Conservation (phyloP, 257 asterid species). For the Nicotiana tabacum region DNA sequence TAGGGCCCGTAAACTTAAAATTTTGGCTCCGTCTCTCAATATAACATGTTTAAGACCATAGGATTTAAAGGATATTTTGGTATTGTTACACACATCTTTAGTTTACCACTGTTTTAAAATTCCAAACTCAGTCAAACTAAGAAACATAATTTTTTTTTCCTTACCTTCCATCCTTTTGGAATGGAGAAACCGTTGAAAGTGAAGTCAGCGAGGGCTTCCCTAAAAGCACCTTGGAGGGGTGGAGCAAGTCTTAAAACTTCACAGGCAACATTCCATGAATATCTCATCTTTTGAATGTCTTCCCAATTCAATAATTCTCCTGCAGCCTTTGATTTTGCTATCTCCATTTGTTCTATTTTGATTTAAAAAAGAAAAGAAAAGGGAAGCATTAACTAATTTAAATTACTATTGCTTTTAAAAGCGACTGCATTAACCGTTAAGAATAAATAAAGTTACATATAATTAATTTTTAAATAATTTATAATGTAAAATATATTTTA, state of each 20-base stretch:
- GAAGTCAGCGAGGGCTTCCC: conserved; percentile 55
- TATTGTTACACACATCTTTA: too few species aligned
- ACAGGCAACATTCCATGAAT: conserved; percentile 66
- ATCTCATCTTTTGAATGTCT: conserved; percentile 56
- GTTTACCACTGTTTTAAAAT: too few species aligned
- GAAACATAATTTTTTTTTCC: background rate
- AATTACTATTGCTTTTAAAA: background rate
- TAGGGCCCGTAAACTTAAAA: too few species aligned
- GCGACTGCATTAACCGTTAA: too few species aligned
- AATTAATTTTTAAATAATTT: too few species aligned
- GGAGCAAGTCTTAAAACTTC: conserved; percentile 56
- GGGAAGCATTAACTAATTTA: too few species aligned
- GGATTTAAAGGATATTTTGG: too few species aligned
- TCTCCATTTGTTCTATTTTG: conserved; percentile 52
- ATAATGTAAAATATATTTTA: too few species aligned
- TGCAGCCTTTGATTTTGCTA: conserved; percentile 38
- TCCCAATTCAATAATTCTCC: conserved; percentile 56
- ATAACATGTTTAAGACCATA: too few species aligned
- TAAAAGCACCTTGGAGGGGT: conserved; percentile 55
- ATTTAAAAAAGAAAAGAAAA: background rate
- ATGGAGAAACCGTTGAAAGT: conserved; percentile 50
- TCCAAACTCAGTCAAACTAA: too few species aligned
- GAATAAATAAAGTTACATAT: background rate
- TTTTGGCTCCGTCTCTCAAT: too few species aligned
- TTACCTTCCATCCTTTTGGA: conserved; percentile 66